phyloP scores from a whole-genome alignment of 1,139 yeast genomes.

The Ogataea hybrid region DNA sequence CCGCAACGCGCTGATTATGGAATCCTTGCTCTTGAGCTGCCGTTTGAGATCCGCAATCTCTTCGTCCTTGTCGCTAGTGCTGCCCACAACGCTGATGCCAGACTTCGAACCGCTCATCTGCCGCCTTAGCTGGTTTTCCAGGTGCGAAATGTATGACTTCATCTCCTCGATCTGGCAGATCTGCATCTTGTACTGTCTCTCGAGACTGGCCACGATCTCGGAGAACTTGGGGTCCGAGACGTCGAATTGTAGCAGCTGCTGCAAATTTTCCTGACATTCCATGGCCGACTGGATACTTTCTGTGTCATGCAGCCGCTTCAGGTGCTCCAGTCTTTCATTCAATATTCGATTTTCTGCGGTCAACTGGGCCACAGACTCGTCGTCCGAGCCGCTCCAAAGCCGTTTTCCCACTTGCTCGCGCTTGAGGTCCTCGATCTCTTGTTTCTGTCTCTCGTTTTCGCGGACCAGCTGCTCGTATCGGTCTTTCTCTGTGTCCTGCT shows the following conservation, averaged over 20 bases:
- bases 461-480: constrained; percentile 43
- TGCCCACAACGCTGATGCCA: background rate
- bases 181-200: constrained; percentile 45
- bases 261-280: constrained; percentile 53
- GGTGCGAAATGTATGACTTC: constrained; percentile 58
- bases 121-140: constrained; percentile 55
- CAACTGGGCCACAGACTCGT: constrained; percentile 38
- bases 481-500: constrained; percentile 39
- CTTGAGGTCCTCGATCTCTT: constrained; percentile 34
- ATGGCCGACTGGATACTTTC: constrained; percentile 23
- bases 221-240: constrained; percentile 37
- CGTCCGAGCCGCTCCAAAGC: constrained; percentile 17
- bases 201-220: constrained; percentile 44
- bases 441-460: constrained; percentile 45
- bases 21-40: constrained; percentile 66
- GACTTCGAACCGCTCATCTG: constrained; percentile 5
- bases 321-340: constrained; percentile 67
- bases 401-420: constrained; percentile 10
- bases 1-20: constrained; percentile 71
- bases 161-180: constrained; percentile 58
- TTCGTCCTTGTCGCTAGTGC: constrained; percentile 56
- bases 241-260: constrained; percentile 41
- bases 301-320: constrained; percentile 55
- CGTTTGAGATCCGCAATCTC: constrained; percentile 67
- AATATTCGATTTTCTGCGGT: constrained; percentile 61